These are phyloP conservation scores for Exophiala bonariae DNA, from an alignment of 2,329 filamentous ascomycete genomes.

Conservation along the genomic window DNA sequence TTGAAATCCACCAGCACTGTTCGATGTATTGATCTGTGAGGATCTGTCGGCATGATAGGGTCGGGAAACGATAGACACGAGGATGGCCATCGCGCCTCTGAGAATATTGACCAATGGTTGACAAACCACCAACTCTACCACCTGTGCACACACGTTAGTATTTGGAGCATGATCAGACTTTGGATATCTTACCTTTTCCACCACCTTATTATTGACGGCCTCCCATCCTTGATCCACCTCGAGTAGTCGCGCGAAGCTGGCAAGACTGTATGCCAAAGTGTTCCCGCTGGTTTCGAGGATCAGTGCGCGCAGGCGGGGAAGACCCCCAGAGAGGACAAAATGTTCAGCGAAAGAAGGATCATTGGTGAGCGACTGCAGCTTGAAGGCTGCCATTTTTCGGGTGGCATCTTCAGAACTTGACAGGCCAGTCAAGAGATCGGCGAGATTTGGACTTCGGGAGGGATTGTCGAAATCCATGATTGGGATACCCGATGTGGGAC, in stretches of 20 bases:
- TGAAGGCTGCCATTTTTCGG: conserved; percentile 98
- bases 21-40: conserved; percentile 59
- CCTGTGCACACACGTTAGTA: conserved; percentile 40
- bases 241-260: conserved; percentile 80
- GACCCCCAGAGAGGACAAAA: conserved; percentile 86
- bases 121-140: conserved; percentile 89
- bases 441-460: conserved; percentile 42
- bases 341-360: conserved; percentile 95
- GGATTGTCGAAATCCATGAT: conserved; percentile 22
- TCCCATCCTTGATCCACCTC: conserved; percentile 99
- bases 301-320: conserved; percentile 76
- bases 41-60: conserved; percentile 61
- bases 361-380: conserved; percentile 90
- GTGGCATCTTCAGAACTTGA: conserved; percentile 76
- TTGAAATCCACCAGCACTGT: conserved; percentile 68
- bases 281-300: conserved; percentile 87
- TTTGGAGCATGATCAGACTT: conserved; percentile 5
- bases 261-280: conserved; percentile 91
- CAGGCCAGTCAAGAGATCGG: conserved; percentile 60
- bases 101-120: conserved; percentile 97
- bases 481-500: conserved; percentile 8
- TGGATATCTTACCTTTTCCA: conserved; percentile 50
- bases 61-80: conserved; percentile 89
- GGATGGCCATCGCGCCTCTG: conserved; percentile 91
- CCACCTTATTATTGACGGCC: conserved; percentile 51